Conservation (phyloP, 2,329 filamentous ascomycete genomes). For the Fusarium sp. region DNA sequence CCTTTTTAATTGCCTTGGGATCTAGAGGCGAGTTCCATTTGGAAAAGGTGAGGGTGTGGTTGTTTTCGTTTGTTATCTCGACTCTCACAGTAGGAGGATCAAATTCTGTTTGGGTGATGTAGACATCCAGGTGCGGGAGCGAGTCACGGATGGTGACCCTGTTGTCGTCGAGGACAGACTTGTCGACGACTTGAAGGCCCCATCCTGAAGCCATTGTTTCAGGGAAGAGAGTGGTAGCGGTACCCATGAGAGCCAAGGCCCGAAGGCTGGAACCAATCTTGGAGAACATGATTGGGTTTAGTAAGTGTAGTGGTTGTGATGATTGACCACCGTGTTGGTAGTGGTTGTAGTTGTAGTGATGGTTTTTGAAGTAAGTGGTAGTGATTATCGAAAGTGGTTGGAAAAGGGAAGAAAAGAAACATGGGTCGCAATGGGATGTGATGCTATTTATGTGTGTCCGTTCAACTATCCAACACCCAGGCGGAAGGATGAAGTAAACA, state of each 20-base stretch:
- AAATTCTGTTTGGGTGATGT: neutral
- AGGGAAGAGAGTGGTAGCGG: neutral
- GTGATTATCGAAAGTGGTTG: neutral
- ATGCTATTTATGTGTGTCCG: neutral
- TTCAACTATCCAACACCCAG: neutral
- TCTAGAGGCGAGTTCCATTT: neutral
- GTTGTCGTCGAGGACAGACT: neutral
- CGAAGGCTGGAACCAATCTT: neutral
- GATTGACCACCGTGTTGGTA: neutral
- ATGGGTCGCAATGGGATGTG: neutral
- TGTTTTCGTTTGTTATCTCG: neutral
- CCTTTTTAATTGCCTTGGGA: neutral
- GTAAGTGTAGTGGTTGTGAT: neutral
- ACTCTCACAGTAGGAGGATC: neutral
- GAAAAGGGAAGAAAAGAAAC: neutral
- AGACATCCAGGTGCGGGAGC: neutral
- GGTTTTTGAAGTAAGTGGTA: neutral
- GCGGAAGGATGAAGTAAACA: neutral
- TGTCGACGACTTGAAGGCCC: neutral
- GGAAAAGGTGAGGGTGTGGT: neutral
- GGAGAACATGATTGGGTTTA: neutral
- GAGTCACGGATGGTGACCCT: neutral
- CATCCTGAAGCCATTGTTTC: neutral
- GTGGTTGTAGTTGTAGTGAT: neutral
- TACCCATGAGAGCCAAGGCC: neutral